Evolutionary conservation across 169 alveolate species (phyloP), one percentile per base, ranked within the genome.

Genomic region (Cyclospora cayetanensis): DNA sequence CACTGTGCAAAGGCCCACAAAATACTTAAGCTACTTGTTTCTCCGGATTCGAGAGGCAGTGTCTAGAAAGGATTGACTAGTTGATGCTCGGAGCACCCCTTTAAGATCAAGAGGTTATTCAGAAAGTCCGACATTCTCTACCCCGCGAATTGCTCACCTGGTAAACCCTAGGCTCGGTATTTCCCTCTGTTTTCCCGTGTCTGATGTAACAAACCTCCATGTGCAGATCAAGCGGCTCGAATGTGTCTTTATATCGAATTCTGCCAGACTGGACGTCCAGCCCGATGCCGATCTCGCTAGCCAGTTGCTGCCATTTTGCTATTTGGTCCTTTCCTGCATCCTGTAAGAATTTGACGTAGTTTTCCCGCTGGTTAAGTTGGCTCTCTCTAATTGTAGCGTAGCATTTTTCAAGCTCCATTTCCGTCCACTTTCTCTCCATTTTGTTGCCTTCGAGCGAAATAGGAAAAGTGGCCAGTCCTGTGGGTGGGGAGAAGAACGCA

Each of bases 101-200:
- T n/a, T n/a, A n/a, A n/a, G n/a, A n/a, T n/a, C n/a, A n/a, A n/a
- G n/a, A n/a, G n/a, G n/a, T n/a, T n/a, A n/a, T n/a, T n/a, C n/a
- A n/a, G n/a, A n/a, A n/a, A n/a, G n/a, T n/a, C n/a, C n/a, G n/a
- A n/a, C n/a, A n/a, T n/a, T n/a, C 60, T 46, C 7, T 66, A 11
- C 35, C 42, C 7, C 18, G 22, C 50, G 22, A 66, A 66, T 31
- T 18, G 50, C 82, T 31, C 55, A 84, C 91, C 76, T 90, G 93
- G 25, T 20, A 77, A 2, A 76, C 63, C 34, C 93, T 42, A 50
- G 93, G 91, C 72, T 90, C 91, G 42, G 91, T 90, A 29, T 90
- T 90, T 22, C 93, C 93, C 43, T 25, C 43, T 3, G 93, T 76
- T 55, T 90, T 55, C 15, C 93, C 93, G 52, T 90, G 93, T 15